Conservation (phyloP, 2,329 filamentous ascomycete genomes). For the Colletotrichum eremochloae region DNA sequence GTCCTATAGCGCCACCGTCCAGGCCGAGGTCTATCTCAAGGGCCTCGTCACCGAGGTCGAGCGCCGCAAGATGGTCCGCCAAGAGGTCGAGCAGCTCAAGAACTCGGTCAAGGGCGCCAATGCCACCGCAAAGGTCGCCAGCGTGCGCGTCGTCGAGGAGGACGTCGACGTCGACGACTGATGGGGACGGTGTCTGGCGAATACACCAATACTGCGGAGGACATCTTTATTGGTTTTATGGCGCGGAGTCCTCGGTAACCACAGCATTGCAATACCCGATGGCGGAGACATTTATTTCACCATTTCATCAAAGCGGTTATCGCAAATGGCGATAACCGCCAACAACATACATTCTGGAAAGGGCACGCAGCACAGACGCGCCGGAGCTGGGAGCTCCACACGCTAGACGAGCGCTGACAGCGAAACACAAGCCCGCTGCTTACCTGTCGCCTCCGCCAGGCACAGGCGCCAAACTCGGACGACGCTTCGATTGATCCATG, state of each 20-base stretch:
- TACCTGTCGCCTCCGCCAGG: not conserved
- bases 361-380: not conserved
- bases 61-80: constrained; percentile 63
- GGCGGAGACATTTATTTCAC: not conserved
- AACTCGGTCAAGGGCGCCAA: constrained; percentile 50
- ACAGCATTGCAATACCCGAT: not conserved
- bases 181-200: constrained; percentile 10
- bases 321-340: not conserved
- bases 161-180: constrained; percentile 49
- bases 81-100: constrained; percentile 55
- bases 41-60: constrained; percentile 80
- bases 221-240: not conserved
- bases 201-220: not conserved
- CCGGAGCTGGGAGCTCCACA: not conserved
- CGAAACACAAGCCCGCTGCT: not conserved
- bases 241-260: not conserved
- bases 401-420: not conserved
- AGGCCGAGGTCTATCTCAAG: constrained; percentile 88
- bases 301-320: not conserved
- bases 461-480: not conserved
- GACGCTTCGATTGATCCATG: too few species aligned
- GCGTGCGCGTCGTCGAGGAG: constrained; percentile 59
- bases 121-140: constrained; percentile 52
- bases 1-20: constrained; percentile 85
- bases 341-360: not conserved